phyloP scores from a whole-genome alignment of 169 alveolate species.

The Plasmodium vivax region DNA sequence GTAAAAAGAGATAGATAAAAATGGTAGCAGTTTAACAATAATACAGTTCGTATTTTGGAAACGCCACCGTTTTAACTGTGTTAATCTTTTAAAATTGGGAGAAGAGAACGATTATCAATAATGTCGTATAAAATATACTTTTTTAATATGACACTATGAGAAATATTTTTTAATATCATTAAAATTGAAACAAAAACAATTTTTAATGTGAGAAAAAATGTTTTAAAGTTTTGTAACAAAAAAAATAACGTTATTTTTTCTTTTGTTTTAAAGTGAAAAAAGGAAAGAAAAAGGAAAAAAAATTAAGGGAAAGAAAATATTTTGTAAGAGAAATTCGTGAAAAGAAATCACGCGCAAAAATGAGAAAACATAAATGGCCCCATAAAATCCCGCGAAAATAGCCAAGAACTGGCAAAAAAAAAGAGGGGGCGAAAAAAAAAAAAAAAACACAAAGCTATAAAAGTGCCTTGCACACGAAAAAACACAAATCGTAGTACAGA shows the following conservation, averaged over 20 bases:
- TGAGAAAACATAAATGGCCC: neutral
- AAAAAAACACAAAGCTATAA: neutral
- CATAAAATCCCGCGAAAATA: neutral
- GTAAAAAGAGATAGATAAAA: neutral
- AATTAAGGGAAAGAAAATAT: neutral
- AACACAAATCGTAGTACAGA: neutral
- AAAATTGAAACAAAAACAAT: constrained; percentile 6
- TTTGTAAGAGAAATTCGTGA: neutral
- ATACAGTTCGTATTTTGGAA: constrained; percentile 4
- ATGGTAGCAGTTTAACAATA: neutral
- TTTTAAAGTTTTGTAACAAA: neutral
- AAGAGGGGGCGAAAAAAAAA: neutral
- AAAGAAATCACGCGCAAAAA: neutral
- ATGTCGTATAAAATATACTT: neutral
- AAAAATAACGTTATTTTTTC: neutral
- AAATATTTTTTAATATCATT: neutral
- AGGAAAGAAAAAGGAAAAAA: neutral
- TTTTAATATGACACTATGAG: neutral
- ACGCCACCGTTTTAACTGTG: neutral
- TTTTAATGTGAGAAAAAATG: neutral
- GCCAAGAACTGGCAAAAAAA: neutral
- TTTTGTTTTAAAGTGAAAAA: neutral
- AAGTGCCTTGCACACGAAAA: neutral
- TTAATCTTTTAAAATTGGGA: neutral
- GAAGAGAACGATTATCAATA: neutral